phyloP scores from a whole-genome alignment of 2,329 filamentous ascomycete species.

The Aspergillus aculeatinus region DNA sequence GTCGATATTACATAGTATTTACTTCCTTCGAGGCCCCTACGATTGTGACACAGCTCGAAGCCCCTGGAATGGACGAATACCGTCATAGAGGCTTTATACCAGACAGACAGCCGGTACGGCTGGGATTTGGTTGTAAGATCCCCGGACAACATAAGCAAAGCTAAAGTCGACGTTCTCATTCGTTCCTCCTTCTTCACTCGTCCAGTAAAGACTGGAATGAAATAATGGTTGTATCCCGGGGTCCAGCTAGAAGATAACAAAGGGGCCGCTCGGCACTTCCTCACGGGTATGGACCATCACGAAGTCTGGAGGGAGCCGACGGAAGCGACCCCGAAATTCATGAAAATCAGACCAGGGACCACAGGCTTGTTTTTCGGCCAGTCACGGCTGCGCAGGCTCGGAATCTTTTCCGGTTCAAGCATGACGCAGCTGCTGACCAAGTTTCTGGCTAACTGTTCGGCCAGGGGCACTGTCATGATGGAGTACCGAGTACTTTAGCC shows the following conservation, averaged over 20 bases:
- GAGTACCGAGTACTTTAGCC: not conserved
- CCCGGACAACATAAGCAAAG: not conserved
- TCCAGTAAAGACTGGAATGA: not conserved
- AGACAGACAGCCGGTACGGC: too few relatives aligned
- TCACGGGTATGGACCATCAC: not conserved
- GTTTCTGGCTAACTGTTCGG: not conserved
- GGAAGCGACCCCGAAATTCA: conserved; percentile 4
- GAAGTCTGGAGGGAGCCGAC: not conserved
- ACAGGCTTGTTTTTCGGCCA: not conserved
- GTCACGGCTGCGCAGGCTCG: not conserved
- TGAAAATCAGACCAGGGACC: not conserved
- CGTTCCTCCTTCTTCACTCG: too few relatives aligned
- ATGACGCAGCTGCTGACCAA: conserved; percentile 6
- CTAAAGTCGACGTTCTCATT: not conserved
- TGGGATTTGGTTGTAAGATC: not conserved
- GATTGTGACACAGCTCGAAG: not conserved
- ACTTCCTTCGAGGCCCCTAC: not conserved
- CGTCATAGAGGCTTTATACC: not conserved
- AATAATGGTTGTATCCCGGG: not conserved
- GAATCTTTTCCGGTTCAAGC: conserved; percentile 3
- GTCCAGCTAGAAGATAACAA: not conserved
- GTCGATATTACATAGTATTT: too few relatives aligned
- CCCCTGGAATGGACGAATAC: not conserved
- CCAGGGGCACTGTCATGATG: not conserved
- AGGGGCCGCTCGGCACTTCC: not conserved